A percentile compares a stretch with the other conserved stretches of the same genome.
Conservation (phyloP, 805 yeast species). For the Candida hispaniensis region DNA sequence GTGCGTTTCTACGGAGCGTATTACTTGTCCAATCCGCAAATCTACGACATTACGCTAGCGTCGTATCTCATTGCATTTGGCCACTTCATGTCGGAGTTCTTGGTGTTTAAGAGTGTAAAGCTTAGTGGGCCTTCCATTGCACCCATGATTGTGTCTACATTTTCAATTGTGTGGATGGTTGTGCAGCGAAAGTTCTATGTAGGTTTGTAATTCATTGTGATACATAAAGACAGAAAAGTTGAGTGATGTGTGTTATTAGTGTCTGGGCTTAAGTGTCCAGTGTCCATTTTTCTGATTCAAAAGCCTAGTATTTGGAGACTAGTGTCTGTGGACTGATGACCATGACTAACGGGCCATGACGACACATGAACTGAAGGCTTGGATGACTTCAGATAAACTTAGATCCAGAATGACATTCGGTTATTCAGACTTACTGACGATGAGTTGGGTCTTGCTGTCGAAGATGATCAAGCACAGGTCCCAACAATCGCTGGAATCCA, state of each 20-base stretch:
- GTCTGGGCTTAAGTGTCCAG: no score
- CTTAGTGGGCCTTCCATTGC: constrained; percentile 84
- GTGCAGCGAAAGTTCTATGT: constrained; percentile 54
- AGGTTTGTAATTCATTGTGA: background rate
- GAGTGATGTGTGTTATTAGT: no score
- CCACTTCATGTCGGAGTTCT: constrained; percentile 80
- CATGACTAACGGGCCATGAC: no score
- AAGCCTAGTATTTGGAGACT: no score
- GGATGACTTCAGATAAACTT: no score
- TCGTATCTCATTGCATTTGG: constrained; percentile 72
- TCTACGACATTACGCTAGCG: constrained; percentile 68
- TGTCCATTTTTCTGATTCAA: no score
- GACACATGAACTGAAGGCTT: no score
- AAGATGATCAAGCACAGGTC: constrained; percentile 86
- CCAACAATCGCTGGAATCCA: constrained; percentile 87
- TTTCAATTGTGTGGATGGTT: constrained; percentile 74
- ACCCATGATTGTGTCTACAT: constrained; percentile 71
- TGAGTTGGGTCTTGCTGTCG: constrained; percentile 73
- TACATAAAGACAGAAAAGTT: no score
- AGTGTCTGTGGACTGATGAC: no score
- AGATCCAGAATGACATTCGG: no score
- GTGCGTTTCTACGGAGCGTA: constrained; percentile 84
- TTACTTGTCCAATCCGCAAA: constrained; percentile 52
- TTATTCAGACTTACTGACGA: no score
- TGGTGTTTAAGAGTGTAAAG: constrained; percentile 64